Evolutionary conservation across 768 basidiomycete species (phyloP).

Genomic region (Exidia glandulosa): DNA sequence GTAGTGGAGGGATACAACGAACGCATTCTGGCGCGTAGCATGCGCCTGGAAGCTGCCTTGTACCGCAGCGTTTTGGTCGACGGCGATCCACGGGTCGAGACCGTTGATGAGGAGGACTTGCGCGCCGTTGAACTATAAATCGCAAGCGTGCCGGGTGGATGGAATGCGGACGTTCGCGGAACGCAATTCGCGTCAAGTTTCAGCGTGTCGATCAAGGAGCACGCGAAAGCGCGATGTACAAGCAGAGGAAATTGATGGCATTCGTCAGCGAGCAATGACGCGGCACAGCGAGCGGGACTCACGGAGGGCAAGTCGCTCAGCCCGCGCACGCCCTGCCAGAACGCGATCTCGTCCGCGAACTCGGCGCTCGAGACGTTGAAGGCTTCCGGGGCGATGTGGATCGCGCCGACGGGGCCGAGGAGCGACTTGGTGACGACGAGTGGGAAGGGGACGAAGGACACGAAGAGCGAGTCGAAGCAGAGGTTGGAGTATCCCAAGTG

Average conservation of each 20-base stretch:
- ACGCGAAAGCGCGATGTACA: too few relatives aligned
- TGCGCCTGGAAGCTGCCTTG: conserved; percentile 44
- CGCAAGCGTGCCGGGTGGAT: too few relatives aligned
- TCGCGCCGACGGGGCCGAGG: not conserved
- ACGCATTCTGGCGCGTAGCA: conserved; percentile 28
- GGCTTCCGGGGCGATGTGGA: conserved; percentile 3
- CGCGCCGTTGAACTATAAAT: conserved; percentile 32
- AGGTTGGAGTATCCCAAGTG: not conserved
- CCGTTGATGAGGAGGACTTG: conserved; percentile 44
- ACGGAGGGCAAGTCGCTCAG: conserved; percentile 4
- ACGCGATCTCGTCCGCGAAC: conserved; percentile 30
- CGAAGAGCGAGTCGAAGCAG: not conserved
- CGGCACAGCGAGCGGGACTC: not conserved
- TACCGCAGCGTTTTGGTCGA: conserved; percentile 39
- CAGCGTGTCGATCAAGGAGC: too few relatives aligned
- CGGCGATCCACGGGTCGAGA: conserved; percentile 36
- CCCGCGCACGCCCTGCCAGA: conserved; percentile 19
- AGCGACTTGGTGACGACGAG: conserved; percentile 1
- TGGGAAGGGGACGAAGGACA: conserved; percentile 4
- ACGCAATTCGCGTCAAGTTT: too few relatives aligned
- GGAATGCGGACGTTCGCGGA: too few relatives aligned
- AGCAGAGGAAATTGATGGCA: not conserved
- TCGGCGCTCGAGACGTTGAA: conserved; percentile 8
- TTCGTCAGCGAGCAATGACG: not conserved
- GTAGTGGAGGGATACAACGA: not conserved